Base-by-base conservation (phyloP, 2,329 filamentous ascomycete genomes). In the Penicillium decumbens region DNA sequence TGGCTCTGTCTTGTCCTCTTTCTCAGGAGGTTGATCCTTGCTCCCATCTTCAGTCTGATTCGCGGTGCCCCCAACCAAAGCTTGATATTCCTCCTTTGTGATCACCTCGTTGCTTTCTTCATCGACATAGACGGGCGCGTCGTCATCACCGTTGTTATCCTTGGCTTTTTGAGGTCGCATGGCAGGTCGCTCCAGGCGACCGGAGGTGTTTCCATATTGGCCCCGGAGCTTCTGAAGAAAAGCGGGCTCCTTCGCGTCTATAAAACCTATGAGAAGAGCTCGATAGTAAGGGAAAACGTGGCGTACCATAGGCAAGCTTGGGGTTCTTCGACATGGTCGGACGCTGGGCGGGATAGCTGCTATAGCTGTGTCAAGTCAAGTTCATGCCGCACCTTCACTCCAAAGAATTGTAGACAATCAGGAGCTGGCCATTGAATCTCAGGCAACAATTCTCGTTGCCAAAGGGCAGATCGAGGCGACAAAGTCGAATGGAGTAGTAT, bases 41-140 rank as follows among this genome's bases (percentile, higher is more conserved):
- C 46, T 37, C 6, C 50, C 44, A 6, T 58, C 55, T 8, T 50
- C 15, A 18, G 15, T 47, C 39, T 38, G 35, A 24, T 44, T 55
- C 10, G 53, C 41, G 3, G 55, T 41, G 9, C 61, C 62, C 1
- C 58, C 66, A n/a, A 74, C 55, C 45, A 74, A 52, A n/a, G 65
- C 64, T 41, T 71, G 64, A 44, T 73, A 75, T 46, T 74, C 67
- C 48, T 72, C 70, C 52, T 73, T 75, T 13, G 72, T 69, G 35
- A 75, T 67, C 24, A 70, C 65, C 48, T 73, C 70, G 41, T 74
- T 72, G 51, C 69, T 73, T 27, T 69, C 67, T 57, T 73, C 72
- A 27, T 73, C 66, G 39, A 75, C 65, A 47, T 75, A 75, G 37
- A 70, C 72, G 33, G 72, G 72, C 8, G 63, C 71, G 37, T 75